Evolutionary conservation across 2,329 filamentous ascomycete species (phyloP), one percentile per base, ranked within the genome.

Genomic region (Penicillium hordei): DNA sequence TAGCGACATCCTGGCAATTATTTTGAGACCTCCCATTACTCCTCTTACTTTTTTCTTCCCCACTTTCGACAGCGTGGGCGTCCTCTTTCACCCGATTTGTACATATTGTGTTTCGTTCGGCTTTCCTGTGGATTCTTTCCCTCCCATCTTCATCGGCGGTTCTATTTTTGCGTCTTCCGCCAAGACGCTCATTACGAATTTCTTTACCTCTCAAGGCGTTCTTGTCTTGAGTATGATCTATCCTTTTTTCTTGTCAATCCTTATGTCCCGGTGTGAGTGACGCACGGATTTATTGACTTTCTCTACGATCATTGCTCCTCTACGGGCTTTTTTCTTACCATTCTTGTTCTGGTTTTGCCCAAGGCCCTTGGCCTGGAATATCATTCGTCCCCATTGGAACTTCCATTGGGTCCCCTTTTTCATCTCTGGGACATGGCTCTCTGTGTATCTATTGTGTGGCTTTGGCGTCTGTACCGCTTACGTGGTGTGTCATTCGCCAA

Each of bases 171-270:
- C 49, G 65, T 68, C 65, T 60, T 34, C 46, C 55, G 40, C 31
- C 55, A 36, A 60, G 62, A 58, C 56, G 65, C 57, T 48, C 48
- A 58, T 73, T 68, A 73, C 70, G 70, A 73, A 71, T 71, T 61
- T 72, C 66, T 72, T 72, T 72, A 60, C 44, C 64, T 57, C 64
- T 68, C 64, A 62, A 60, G 61, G 59, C 65, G 62, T 68, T 57
- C 43, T 64, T 62, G 52, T 59, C 69, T 66, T 68, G 71, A 69
- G 69, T 70, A 70, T 64, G 68, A 72, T 63, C 61, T 68, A 54
- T 64, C 59, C 52, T 57, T 55, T 55, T 62, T 72, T 72, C 65
- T 66, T 68, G 68, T 70, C 70, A 60, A 67, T 74, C 71, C 40
- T 74, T 50, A 70, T 67, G 66, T 67, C 63, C 61, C 62, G 60